Conservation (phyloP, 108 stramenopile species). For the Cylindrotheca closterium region DNA sequence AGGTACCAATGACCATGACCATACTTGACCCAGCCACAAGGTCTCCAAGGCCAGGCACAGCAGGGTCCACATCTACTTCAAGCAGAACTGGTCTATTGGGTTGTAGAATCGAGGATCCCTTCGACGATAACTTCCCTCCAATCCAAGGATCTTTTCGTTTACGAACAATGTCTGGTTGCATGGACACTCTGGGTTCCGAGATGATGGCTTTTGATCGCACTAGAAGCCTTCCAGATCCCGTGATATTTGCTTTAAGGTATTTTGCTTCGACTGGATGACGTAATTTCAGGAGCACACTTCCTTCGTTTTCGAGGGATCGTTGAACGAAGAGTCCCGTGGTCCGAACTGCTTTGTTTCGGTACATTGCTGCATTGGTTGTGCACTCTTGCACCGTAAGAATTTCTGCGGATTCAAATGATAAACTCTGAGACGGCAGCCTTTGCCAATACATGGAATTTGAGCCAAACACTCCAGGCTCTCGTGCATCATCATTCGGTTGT, state of each 20-base stretch:
- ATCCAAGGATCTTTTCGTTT: background rate
- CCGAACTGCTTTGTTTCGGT: conserved; percentile 12
- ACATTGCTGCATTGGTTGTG: conserved; percentile 10
- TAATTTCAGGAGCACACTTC: background rate
- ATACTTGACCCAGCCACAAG: conserved; percentile 11
- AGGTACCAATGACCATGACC: conserved; percentile 20
- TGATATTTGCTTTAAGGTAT: too few species aligned
- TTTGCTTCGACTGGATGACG: background rate
- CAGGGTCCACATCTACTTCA: conserved; percentile 23
- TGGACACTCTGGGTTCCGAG: too few species aligned
- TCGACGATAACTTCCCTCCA: background rate
- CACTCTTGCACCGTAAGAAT: conserved; percentile 32
- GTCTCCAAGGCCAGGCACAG: conserved; percentile 3
- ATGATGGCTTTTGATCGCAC: too few species aligned
- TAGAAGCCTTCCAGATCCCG: too few species aligned
- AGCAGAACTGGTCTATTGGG: background rate
- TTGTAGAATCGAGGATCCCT: background rate
- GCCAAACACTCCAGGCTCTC: too few species aligned
- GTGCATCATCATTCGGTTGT: too few species aligned
- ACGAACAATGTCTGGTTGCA: background rate
- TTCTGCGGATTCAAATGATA: conserved; percentile 29
- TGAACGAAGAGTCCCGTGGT: conserved; percentile 24
- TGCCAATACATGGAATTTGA: conserved; percentile 19
- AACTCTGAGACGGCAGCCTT: conserved; percentile 25
- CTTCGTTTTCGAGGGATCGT: conserved; percentile 4